These are phyloP conservation scores for Asterophora lycoperdoides DNA, from an alignment of 768 basidiomycete species.

Conservation along the genomic window DNA sequence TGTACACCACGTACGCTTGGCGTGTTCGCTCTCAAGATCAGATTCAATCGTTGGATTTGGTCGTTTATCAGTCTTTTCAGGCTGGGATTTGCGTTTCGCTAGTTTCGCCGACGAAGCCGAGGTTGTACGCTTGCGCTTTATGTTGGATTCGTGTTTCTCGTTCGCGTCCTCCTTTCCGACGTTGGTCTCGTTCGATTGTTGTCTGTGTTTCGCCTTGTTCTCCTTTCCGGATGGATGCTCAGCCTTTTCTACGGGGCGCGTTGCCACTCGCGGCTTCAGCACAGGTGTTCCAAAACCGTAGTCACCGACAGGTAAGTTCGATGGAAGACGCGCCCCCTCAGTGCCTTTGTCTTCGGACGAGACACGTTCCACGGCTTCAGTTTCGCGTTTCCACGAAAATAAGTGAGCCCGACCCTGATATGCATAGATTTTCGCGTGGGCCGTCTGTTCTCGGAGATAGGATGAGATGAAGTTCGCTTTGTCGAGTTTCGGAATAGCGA, in stretches of 20 bases:
- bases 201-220: constrained; percentile 1
- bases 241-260: not conserved
- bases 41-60: not conserved
- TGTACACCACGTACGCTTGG: constrained; percentile 3
- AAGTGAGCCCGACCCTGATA: constrained; percentile 33
- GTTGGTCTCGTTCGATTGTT: not conserved
- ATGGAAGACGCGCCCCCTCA: not conserved
- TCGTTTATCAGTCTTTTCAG: not conserved
- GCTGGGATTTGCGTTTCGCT: not conserved
- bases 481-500: constrained; percentile 35
- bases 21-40: constrained; percentile 3
- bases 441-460: constrained; percentile 48
- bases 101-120: not conserved
- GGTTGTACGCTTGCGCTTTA: constrained; percentile 2
- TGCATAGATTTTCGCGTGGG: constrained; percentile 40
- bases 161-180: not conserved
- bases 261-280: constrained; percentile 43
- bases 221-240: not conserved
- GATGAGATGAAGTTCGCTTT: constrained; percentile 37
- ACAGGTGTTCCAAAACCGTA: constrained; percentile 53
- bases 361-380: not conserved
- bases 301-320: constrained; percentile 4
- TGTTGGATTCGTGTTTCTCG: not conserved
- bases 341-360: not conserved
- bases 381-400: constrained; percentile 26